phyloP scores from a whole-genome alignment of 768 basidiomycete species.

The Pisolithus albus region DNA sequence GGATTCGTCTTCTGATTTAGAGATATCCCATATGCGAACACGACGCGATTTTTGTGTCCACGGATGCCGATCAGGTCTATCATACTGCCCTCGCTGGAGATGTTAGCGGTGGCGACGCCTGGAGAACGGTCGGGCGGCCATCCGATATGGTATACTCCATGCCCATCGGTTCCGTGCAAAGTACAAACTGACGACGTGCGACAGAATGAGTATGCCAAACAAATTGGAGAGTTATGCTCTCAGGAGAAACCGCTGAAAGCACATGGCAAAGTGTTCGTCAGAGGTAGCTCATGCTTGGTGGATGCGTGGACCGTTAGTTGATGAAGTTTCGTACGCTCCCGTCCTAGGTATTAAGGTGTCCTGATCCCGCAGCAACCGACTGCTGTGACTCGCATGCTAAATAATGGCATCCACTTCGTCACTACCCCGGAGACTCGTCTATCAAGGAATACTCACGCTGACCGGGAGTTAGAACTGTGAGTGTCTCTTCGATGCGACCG shows the following conservation, averaged over 20 bases:
- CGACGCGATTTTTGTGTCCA: slow-evolving; percentile 75
- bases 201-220: slow-evolving; percentile 90
- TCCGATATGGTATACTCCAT: slow-evolving; percentile 78
- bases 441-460: slow-evolving; percentile 52
- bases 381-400: slow-evolving; percentile 76
- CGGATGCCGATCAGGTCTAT: slow-evolving; percentile 62
- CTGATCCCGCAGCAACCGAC: slow-evolving; percentile 77
- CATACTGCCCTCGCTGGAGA: slow-evolving; percentile 75
- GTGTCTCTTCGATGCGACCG: no score
- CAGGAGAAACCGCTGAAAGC: slow-evolving; percentile 75
- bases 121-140: slow-evolving; percentile 81
- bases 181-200: background rate
- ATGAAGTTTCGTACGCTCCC: slow-evolving; percentile 21
- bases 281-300: slow-evolving; percentile 44
- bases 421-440: slow-evolving; percentile 78
- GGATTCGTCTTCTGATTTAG: slow-evolving; percentile 27
- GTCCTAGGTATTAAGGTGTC: slow-evolving; percentile 71
- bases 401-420: slow-evolving; percentile 96
- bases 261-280: slow-evolving; percentile 91
- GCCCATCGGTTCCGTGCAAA: background rate
- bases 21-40: slow-evolving; percentile 80
- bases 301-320: background rate
- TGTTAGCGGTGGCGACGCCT: slow-evolving; percentile 72
- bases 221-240: slow-evolving; percentile 73
- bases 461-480: slow-evolving; percentile 88